Base-by-base conservation (phyloP, 176 grass and related monocot genomes). In the Tillandsia leiboldiana region DNA sequence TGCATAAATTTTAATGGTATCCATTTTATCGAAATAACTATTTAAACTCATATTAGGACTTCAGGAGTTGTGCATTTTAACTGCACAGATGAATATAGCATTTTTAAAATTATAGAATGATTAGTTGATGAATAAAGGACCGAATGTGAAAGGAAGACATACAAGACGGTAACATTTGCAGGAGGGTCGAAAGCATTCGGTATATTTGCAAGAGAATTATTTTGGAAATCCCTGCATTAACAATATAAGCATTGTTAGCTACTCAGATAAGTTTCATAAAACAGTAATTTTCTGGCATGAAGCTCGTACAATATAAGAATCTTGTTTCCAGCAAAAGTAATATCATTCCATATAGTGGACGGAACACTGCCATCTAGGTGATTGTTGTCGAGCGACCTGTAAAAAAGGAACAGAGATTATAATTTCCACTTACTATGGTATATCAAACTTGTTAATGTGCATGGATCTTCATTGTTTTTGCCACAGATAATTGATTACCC, bases 231-330 rank as follows among this genome's bases (percentile, higher is more conserved):
- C 82, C 94, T 99, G 70, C 80, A 82, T 78, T 68, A 77, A 68
- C 68, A 56, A 11, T 42, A 53, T 24, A 82, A 13, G 48, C 42
- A 77, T 4, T 18, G 53, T 61, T 20, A 77, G 51, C 54, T 51
- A 53, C 50, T 61, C 8, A 11, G 7, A 59, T 8, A 59, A 59
- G 8, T 59, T 59, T 59, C 54, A 59, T 59, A 59, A 20, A 59
- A 59, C 14, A 15, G 54, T 18, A 42, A 59, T 59, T 59, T 59
- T 14, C 54, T 17, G 68, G 28, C 33, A 12, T 29, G 7, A 73
- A n/a, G 33, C 67, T 83, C 89, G 24, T 99, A 99, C 94, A 99
- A 75, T 74, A 84, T 26, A 83, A 99, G 81, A 69, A 59, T 90
- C 70, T 70, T 72, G 75, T 93, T 93, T 72, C 52, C 77, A 3